Percentiles rank a stretch among this genome's conserved stretches.
These are phyloP conservation scores for Turnera subulata DNA, from an alignment of 345 rosid genomes.

Conservation along the genomic window DNA sequence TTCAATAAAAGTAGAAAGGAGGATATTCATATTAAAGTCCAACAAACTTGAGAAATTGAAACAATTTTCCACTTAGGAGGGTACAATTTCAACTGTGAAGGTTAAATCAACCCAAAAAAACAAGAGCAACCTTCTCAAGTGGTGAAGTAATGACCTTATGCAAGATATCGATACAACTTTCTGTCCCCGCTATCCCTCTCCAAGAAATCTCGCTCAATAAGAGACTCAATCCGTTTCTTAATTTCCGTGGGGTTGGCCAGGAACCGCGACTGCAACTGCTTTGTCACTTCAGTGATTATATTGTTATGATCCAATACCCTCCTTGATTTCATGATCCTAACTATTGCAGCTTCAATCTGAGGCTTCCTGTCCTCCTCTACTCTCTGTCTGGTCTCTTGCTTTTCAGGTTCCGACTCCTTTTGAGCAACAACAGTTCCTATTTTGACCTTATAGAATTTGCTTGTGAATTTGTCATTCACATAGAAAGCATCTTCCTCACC, in stretches of 20 bases:
- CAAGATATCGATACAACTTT: conserved; percentile 88
- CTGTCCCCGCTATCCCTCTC: conserved; percentile 87
- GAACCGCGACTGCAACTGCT: conserved; percentile 94
- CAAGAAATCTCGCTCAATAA: conserved; percentile 94
- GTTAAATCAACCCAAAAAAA: conserved; percentile 19
- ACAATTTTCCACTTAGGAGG: conserved; percentile 17
- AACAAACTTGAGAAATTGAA: conserved; percentile 15
- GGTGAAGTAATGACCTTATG: conserved; percentile 36
- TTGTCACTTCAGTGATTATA: conserved; percentile 83
- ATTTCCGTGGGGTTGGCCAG: conserved; percentile 93
- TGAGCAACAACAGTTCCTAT: conserved; percentile 98
- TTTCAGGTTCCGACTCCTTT: conserved; percentile 96
- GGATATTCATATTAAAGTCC: conserved; percentile 25
- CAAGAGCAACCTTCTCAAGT: conserved; percentile 6
- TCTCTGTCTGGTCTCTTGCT: conserved; percentile 95
- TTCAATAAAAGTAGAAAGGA: background rate
- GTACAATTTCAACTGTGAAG: conserved; percentile 6
- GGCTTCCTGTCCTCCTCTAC: conserved; percentile 99
- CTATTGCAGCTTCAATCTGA: conserved; percentile 96
- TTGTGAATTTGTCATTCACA: conserved; percentile 85
- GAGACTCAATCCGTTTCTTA: conserved; percentile 95
- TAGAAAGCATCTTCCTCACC: conserved; percentile 79
- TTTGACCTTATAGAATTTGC: conserved; percentile 96
- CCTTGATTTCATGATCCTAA: conserved; percentile 98
- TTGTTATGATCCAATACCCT: conserved; percentile 94